Evolutionary conservation across 768 basidiomycete genomes (phyloP).

Genomic region (Infundibulicybe gibba): DNA sequence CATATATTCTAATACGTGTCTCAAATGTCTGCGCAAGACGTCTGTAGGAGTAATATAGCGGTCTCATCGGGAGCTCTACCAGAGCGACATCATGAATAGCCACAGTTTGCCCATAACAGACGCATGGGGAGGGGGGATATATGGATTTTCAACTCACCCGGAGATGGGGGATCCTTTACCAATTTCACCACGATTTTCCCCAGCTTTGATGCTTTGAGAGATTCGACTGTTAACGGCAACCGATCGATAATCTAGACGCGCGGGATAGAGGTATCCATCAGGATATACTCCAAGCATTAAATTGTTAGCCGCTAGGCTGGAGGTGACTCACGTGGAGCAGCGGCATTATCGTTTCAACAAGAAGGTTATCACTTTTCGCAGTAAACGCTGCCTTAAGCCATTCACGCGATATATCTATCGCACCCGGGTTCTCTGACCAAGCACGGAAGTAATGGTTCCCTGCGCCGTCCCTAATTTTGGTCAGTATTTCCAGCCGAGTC

Average conservation of each 20-base stretch:
- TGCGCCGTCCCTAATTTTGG: constrained; percentile 78
- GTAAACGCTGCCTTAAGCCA: constrained; percentile 75
- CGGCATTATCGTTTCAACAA: constrained; percentile 81
- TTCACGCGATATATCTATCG: constrained; percentile 76
- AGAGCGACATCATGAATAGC: constrained; percentile 15
- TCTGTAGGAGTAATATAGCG: constrained; percentile 13
- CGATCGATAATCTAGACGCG: constrained; percentile 78
- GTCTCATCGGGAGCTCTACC: constrained; percentile 16
- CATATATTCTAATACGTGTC: constrained; percentile 43
- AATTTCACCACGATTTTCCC: constrained; percentile 79
- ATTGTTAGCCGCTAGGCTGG: neutral
- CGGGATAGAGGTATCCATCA: neutral
- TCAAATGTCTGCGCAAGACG: constrained; percentile 25
- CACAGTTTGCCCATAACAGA: neutral
- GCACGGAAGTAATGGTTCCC: constrained; percentile 86
- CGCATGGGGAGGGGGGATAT: constrained; percentile 7
- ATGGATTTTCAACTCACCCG: constrained; percentile 62
- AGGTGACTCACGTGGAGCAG: constrained; percentile 70
- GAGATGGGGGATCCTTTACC: constrained; percentile 68
- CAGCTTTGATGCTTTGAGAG: constrained; percentile 67
- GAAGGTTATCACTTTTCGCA: constrained; percentile 46
- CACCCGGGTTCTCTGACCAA: constrained; percentile 73
- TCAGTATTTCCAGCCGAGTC: constrained; percentile 73
- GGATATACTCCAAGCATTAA: neutral
- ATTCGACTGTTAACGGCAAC: constrained; percentile 68